phyloP scores from a whole-genome alignment of 768 basidiomycete genomes.

The Podaxis sp. region DNA sequence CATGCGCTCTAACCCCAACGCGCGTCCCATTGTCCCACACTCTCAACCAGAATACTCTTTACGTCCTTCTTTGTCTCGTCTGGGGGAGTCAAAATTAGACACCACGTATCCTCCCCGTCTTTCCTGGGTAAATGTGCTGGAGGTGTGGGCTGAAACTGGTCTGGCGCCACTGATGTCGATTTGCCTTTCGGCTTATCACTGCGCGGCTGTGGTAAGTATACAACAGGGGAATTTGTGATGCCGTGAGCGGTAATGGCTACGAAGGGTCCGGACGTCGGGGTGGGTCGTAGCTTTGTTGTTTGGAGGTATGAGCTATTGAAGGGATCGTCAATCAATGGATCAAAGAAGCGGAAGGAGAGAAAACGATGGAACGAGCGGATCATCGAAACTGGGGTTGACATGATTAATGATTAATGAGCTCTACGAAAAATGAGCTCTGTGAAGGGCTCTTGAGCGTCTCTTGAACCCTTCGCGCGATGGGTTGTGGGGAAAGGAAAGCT shows the following conservation, averaged over 20 bases:
- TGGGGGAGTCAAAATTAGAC: conserved; percentile 34
- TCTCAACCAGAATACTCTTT: conserved; percentile 46
- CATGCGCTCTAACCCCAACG: conserved; percentile 34
- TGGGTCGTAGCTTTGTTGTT: neutral
- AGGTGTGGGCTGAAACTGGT: conserved; percentile 19
- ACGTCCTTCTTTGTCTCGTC: conserved; percentile 9
- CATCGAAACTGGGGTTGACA: neutral
- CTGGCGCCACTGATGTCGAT: conserved; percentile 23
- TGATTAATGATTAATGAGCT: neutral
- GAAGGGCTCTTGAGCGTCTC: neutral
- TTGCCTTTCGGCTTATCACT: conserved; percentile 12
- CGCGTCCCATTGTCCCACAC: conserved; percentile 36
- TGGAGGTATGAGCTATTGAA: conserved; percentile 7
- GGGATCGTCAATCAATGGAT: conserved; percentile 12
- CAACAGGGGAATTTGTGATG: conserved; percentile 40
- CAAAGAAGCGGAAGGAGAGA: neutral
- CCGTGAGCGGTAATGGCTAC: conserved; percentile 43
- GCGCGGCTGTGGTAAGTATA: conserved; percentile 40
- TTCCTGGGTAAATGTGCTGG: conserved; percentile 43
- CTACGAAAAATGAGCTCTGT: neutral
- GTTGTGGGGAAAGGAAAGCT: neutral
- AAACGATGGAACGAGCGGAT: conserved; percentile 1
- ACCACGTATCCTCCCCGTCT: conserved; percentile 56
- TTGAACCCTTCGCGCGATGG: neutral
- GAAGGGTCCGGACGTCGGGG: conserved; percentile 27